Evolutionary conservation across 805 yeast species (phyloP), one percentile per base, ranked within the genome.

Genomic region (Ogataea trehalophila): DNA sequence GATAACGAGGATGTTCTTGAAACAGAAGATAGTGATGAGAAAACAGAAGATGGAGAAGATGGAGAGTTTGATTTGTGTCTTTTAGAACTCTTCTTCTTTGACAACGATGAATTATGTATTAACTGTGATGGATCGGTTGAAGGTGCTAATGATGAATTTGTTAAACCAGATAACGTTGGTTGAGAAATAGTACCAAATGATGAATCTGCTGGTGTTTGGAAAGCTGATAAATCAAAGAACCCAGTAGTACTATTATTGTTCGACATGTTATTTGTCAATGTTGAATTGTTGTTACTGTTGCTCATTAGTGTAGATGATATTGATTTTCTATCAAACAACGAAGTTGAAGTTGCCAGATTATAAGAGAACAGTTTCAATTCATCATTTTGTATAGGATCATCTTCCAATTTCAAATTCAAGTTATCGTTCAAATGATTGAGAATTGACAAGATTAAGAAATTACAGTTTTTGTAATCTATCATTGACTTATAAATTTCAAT

Each of bases 1-100:
- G 63, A 57, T 15, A 60, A 53, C 3, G 67, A 62, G 1, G 66
- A 60, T 8, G 62, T 59, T 37, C 63, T 52, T 15, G 67, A 62
- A 16, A 43, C 47, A 2, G 52, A 37, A 6, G 61, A 57, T 4
- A 49, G 18, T 29, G 58, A 53, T 6, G 67, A 62, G 16, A 62
- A 61, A 13, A 61, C 52, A 42, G 65, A 60, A n/a, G 59, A 52
- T 14, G 60, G 59, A 35, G 62, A 58, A 15, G 60, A 48, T 16
- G 67, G 64, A 26, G 66, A 57, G 33, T 53, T 55, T 31, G 60
- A 55, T 49, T 56, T 59, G 44, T 51, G 51, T 39, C 62, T 54
- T 23, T 56, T 60, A 9, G 31, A 26, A 16, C 41, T 31, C 20
- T 48, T 48, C 16, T 51, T 46, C 23, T 50, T 51, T 22, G 50